Percentiles rank a stretch among this genome's conserved stretches.
Conservation (phyloP, 2,329 filamentous ascomycete genomes). For the Trichoderma hamatum region DNA sequence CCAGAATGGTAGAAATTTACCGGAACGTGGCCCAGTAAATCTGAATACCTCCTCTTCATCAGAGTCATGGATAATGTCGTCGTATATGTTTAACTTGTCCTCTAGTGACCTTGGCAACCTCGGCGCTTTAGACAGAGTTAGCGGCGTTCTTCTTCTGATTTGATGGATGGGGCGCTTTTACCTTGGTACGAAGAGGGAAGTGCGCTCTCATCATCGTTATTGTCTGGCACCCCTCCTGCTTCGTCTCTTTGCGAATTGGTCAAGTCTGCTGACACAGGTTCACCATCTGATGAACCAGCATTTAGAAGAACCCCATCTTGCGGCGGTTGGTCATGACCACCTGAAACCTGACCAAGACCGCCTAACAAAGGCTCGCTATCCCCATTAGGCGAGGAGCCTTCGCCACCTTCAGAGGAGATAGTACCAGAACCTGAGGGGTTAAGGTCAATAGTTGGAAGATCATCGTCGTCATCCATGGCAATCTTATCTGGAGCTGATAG, state of each 20-base stretch:
- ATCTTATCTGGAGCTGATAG: neutral
- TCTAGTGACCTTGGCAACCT: neutral
- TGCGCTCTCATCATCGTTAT: neutral
- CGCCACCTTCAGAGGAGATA: neutral
- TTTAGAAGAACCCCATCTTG: neutral
- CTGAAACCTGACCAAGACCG: neutral
- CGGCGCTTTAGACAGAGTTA: neutral
- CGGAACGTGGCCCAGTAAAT: neutral
- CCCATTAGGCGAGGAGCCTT: neutral
- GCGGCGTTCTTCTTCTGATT: neutral
- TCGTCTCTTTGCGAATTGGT: neutral
- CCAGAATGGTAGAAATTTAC: neutral
- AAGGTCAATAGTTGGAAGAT: slow-evolving; percentile 13
- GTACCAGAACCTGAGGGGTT: slow-evolving; percentile 2
- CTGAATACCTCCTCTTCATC: neutral
- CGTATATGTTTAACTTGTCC: neutral
- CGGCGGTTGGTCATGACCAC: neutral
- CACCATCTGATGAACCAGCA: neutral
- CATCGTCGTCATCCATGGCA: slow-evolving; percentile 17
- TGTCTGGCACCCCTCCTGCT: too few relatives aligned
- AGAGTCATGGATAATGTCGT: neutral
- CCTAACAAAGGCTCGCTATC: neutral
- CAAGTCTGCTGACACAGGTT: neutral
- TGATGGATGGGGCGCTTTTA: neutral
- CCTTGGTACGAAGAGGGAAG: neutral